Conservation (phyloP, 2,329 filamentous ascomycete species). For the Hortaea sp. region DNA sequence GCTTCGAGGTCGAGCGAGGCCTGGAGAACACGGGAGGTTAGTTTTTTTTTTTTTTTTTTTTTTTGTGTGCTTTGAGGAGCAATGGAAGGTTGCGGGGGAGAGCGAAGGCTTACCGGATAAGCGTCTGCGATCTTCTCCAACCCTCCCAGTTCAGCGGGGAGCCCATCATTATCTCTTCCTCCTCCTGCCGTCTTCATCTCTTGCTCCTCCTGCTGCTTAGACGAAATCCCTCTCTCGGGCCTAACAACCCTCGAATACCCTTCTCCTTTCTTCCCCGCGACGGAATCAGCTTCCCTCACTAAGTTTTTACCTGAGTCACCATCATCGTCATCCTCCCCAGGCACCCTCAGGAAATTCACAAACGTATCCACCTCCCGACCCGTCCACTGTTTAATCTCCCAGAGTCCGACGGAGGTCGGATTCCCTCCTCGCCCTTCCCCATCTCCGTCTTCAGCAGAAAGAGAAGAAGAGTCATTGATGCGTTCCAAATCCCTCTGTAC, state of each 20-base stretch:
- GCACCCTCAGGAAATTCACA: constrained; percentile 67
- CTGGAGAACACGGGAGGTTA: constrained; percentile 20
- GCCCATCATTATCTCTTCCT: not conserved
- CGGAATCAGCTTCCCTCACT: too few relatives aligned
- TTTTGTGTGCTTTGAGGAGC: not conserved
- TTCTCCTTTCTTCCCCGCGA: not conserved
- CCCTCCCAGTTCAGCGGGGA: too few relatives aligned
- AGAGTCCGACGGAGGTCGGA: constrained; percentile 45
- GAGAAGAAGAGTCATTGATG: constrained; percentile 49
- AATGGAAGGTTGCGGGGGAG: constrained; percentile 4
- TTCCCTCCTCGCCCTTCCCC: too few relatives aligned
- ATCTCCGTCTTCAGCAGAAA: too few relatives aligned
- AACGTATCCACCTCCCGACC: constrained; percentile 60
- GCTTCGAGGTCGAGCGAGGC: constrained; percentile 47
- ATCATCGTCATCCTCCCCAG: constrained; percentile 19
- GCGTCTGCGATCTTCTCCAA: not conserved
- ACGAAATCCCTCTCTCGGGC: constrained; percentile 11
- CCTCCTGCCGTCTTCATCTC: constrained; percentile 6
- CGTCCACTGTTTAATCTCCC: constrained; percentile 67
- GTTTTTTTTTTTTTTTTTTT: constrained; percentile 5
- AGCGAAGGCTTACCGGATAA: constrained; percentile 8
- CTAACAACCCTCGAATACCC: not conserved
- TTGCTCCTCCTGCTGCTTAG: constrained; percentile 7
- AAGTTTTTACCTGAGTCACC: too few relatives aligned
- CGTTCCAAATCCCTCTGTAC: constrained; percentile 60